These are phyloP conservation scores for Candida ovalis DNA, from an alignment of 805 yeast genomes.

Conservation along the genomic window DNA sequence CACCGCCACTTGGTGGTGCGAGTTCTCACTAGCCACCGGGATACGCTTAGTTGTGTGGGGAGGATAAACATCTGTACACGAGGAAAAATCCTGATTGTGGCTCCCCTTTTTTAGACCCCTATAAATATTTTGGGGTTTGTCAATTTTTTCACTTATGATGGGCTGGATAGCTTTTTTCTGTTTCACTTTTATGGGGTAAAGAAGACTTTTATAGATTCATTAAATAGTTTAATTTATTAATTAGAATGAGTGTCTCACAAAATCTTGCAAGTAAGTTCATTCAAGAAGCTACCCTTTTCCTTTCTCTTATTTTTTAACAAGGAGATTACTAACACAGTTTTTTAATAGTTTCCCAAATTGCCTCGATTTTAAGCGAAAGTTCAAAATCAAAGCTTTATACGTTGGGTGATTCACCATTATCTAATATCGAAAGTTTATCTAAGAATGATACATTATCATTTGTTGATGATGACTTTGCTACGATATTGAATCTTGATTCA, in stretches of 20 bases:
- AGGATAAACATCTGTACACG: background rate
- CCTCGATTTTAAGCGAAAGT: slow-evolving; percentile 9
- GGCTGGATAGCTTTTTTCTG: background rate
- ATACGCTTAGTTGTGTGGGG: background rate
- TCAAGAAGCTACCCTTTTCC: background rate
- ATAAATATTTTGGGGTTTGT: background rate
- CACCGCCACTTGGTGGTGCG: background rate
- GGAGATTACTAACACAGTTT: background rate
- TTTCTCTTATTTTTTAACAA: background rate
- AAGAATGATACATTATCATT: slow-evolving; percentile 52
- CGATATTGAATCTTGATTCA: slow-evolving; percentile 51
- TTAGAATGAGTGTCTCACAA: slow-evolving; percentile 1
- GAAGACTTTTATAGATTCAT: too few relatives aligned
- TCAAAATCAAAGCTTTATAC: slow-evolving; percentile 11
- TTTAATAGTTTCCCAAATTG: slow-evolving; percentile 6
- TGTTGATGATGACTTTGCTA: slow-evolving; percentile 36
- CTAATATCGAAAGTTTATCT: slow-evolving; percentile 19
- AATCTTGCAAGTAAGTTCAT: slow-evolving; percentile 1
- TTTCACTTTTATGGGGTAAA: background rate
- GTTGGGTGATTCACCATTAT: background rate
- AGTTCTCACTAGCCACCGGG: background rate
- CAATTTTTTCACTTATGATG: background rate
- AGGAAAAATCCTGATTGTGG: background rate
- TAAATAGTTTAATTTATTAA: too few relatives aligned
- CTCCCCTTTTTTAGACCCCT: background rate